Base-by-base conservation (phyloP, 1,139 yeast species). In the Geotrichum fermentans region DNA sequence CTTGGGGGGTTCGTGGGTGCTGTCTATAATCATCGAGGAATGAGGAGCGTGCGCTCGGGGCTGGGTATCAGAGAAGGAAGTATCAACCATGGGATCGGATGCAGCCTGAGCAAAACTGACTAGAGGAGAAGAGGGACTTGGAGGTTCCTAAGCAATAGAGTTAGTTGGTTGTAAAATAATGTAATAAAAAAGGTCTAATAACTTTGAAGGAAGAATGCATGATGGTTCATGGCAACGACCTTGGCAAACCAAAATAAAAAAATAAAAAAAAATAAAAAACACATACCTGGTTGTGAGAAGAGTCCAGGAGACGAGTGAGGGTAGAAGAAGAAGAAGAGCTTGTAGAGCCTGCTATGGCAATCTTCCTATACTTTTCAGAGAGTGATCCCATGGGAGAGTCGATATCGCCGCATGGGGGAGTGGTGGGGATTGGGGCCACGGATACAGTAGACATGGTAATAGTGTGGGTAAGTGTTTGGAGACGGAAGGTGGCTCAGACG, bases 371-470 rank as follows among this genome's bases (percentile, higher is more conserved):
- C 16, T 36, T 36, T 16, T 36, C 39, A 13, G 39, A 20, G 28
- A 36, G 39, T 6, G 39, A 20, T 5, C 28, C 26, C 10, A 39
- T 17, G 43, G 20, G 17, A 3, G 33, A 22, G 10, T 28, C 33
- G 8, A 28, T 22, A 13, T 39, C 43, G 21, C 16, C 6, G 33
- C 26, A 26, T 1, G 34, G 29, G 26, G 34, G 13, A 10, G 26
- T 14, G 7, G 10, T 39, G n/a, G 43, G 33, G 16, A 29, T n/a
- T 5, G 34, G 33, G 24, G 24, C 43, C 24, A 28, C 26, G 4
- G 43, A 39, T 8, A 20, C 24, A 28, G 33, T 28, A 13, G 39
- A 39, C 34, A 39, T 39, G 43, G 13, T 39, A n/a, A 26, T 7
- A 22, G 22, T 17, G 22, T 35, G n/a, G n/a, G n/a, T n/a, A n/a